Percentiles rank a stretch among this genome's conserved stretches.
These are phyloP conservation scores for Crucibulum laeve DNA, from an alignment of 768 basidiomycete species.

Conservation along the genomic window DNA sequence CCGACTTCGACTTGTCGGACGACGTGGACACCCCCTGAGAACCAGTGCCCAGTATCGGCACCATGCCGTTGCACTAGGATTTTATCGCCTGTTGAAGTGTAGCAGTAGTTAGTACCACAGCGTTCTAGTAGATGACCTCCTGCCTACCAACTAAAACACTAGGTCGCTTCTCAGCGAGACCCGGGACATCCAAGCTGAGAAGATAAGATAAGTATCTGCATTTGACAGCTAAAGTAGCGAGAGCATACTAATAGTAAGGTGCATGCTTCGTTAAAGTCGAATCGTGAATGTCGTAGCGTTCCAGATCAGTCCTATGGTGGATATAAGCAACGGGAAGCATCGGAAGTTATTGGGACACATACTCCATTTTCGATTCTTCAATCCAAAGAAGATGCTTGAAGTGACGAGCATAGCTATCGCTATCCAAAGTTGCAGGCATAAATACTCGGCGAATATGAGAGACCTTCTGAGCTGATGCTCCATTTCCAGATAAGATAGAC, in stretches of 20 bases:
- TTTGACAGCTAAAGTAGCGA: not conserved
- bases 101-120: not conserved
- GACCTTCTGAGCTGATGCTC: conserved; percentile 22
- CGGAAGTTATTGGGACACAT: conserved; percentile 9
- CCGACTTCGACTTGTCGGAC: conserved; percentile 46
- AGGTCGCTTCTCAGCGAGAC: conserved; percentile 54
- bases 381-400: conserved; percentile 55
- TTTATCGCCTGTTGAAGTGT: conserved; percentile 35
- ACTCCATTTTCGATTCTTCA: conserved; percentile 46
- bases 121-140: not conserved
- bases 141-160: conserved; percentile 49
- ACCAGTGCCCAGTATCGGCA: conserved; percentile 41
- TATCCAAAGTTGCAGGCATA: conserved; percentile 35
- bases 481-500: conserved; percentile 21
- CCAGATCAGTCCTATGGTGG: conserved; percentile 32
- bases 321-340: not conserved
- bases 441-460: conserved; percentile 25
- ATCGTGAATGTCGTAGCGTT: conserved; percentile 28
- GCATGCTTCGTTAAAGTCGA: conserved; percentile 24
- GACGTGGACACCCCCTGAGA: conserved; percentile 53
- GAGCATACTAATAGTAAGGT: conserved; percentile 34
- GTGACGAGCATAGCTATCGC: conserved; percentile 33
- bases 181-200: conserved; percentile 27
- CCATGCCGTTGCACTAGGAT: conserved; percentile 46
- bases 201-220: not conserved